Base-by-base conservation (phyloP, 2,329 filamentous ascomycete genomes). In the Ophiostoma populinum region DNA sequence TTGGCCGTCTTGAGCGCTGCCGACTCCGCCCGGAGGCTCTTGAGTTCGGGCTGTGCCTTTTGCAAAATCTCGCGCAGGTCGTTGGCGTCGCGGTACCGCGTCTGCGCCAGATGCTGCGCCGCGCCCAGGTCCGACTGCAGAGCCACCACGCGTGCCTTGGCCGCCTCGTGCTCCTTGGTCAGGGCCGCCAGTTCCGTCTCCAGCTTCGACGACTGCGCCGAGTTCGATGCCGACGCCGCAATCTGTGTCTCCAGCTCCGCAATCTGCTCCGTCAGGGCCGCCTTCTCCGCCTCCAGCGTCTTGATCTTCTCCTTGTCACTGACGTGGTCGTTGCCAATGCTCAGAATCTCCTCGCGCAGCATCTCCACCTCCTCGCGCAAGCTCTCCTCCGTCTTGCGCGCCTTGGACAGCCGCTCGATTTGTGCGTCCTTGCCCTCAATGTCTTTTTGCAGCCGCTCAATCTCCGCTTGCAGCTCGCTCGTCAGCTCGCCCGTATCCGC, bases 1-100 rank as follows among this genome's bases (percentile, higher is more conserved):
- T 79, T 87, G 3, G 70, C 66, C 1, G 62, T 63, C 53, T 83
- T 86, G 22, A 95, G 62, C 26, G 75, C 68, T 0, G 70, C 68
- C 20, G 80, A 75, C 46, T 95, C 86, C 32, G 76, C 72, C 7
- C 82, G 73, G 15, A 95, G 63, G 29, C 62, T 75, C 51, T 77
- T 79, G 17, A 95, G 60, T 54, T 98, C 87, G 0, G 83, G 80
- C 49, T 94, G 86, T 1, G 80, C 70, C 51, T 90, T 92, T 44
- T 85, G 76, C 20, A 94, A 55, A 3, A 86, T 63, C 41, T 87
- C 80, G 15, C 77, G 70, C 30, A 93, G 60, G 19, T 92, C 80
- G 0, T 75, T 76, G 2, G 94, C 60, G 40, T 95, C 86, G 53
- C 85, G 92, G 61, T 85, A 95, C 20, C 90, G 69, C 12, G 71